Evolutionary conservation across 192 early-diverging fungal genomes (phyloP).

Genomic region (Phlyctochytrium bullatum): DNA sequence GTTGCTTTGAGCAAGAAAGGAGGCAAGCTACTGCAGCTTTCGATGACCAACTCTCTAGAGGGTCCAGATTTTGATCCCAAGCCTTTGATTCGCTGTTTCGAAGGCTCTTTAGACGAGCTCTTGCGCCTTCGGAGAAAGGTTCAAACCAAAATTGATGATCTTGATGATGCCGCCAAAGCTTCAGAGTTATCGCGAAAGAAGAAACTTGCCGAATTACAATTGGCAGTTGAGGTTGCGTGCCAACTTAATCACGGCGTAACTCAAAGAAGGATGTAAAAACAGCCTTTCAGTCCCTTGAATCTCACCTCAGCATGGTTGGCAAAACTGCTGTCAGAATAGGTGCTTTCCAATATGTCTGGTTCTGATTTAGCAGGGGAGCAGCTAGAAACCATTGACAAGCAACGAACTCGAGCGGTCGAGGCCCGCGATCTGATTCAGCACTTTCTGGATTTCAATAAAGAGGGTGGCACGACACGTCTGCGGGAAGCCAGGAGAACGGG

Average conservation of each 20-base stretch:
- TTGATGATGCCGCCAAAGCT: slow-evolving; percentile 74
- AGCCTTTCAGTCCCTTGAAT: slow-evolving; percentile 85
- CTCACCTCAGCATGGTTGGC: slow-evolving; percentile 85
- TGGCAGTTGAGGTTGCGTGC: slow-evolving; percentile 69
- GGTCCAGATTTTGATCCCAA: slow-evolving; percentile 67
- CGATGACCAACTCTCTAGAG: background rate
- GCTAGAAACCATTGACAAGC: slow-evolving; percentile 92
- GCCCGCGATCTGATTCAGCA: slow-evolving; percentile 89
- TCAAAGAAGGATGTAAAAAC: slow-evolving; percentile 73
- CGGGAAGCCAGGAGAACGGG: slow-evolving; percentile 73
- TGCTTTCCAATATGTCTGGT: slow-evolving; percentile 21
- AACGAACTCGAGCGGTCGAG: slow-evolving; percentile 81
- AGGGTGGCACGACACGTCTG: slow-evolving; percentile 65
- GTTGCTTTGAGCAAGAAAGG: too few species aligned
- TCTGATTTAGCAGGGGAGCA: slow-evolving; percentile 72
- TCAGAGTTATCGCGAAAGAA: slow-evolving; percentile 73
- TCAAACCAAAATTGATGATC: slow-evolving; percentile 77
- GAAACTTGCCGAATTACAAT: slow-evolving; percentile 74
- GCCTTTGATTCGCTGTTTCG: slow-evolving; percentile 89
- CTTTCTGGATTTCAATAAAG: slow-evolving; percentile 81
- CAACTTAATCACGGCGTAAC: background rate
- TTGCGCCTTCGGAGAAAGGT: slow-evolving; percentile 69
- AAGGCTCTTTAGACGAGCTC: slow-evolving; percentile 82
- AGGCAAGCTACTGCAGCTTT: background rate
- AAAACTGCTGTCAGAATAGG: slow-evolving; percentile 95